Evolutionary conservation across 345 rosid genomes (phyloP).

Genomic region (Barbarea vulgaris): DNA sequence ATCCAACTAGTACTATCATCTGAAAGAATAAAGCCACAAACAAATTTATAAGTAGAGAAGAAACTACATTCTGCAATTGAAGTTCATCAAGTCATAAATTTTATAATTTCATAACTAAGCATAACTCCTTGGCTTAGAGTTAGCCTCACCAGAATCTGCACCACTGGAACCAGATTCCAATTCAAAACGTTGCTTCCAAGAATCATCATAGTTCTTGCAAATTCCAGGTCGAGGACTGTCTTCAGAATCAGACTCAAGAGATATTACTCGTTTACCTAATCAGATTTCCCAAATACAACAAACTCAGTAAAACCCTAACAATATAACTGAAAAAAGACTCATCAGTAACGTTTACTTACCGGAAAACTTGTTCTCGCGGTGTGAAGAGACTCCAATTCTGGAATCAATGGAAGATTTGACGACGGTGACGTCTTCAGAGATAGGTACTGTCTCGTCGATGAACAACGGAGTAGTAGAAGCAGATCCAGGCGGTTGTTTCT

Average conservation of each 20-base stretch:
- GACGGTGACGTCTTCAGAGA: constrained; percentile 44
- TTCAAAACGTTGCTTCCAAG: constrained; percentile 29
- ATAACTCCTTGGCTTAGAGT: background rate
- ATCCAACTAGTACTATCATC: constrained; percentile 33
- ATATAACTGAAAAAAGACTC: background rate
- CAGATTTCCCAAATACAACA: background rate
- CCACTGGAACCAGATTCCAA: constrained; percentile 36
- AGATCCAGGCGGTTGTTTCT: constrained; percentile 40
- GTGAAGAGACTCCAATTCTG: constrained; percentile 40
- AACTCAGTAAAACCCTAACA: constrained; percentile 20
- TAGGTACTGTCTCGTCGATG: constrained; percentile 61
- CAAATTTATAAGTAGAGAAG: background rate
- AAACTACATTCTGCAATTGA: background rate
- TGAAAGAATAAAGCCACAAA: background rate
- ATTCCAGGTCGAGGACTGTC: constrained; percentile 34
- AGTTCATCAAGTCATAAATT: background rate
- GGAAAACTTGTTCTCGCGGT: constrained; percentile 13
- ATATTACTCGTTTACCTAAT: constrained; percentile 56
- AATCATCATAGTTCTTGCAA: constrained; percentile 34
- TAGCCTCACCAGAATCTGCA: constrained; percentile 20
- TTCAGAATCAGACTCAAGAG: constrained; percentile 79
- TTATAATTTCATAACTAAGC: background rate
- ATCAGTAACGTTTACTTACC: constrained; percentile 40
- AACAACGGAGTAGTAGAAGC: constrained; percentile 47
- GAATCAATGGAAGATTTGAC: constrained; percentile 40